Percentiles rank a stretch among this genome's conserved stretches.
These are phyloP conservation scores for Ceratocystis harringtonii DNA, from an alignment of 2,329 filamentous ascomycete species.

Conservation along the genomic window DNA sequence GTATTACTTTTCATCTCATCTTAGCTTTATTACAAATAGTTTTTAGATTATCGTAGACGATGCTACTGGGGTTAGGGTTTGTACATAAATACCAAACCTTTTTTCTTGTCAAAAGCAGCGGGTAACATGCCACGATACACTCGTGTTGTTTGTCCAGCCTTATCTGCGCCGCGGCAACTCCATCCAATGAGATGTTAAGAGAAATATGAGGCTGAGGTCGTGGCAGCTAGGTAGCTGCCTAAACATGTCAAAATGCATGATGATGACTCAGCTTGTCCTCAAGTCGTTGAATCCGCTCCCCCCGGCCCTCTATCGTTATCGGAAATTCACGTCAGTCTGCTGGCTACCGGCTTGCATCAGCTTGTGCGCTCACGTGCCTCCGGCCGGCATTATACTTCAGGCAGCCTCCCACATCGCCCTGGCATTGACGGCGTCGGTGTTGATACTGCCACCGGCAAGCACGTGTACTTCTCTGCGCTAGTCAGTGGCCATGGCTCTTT, in stretches of 20 bases:
- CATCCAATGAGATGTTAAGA: background rate
- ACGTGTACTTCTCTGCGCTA: constrained; percentile 34
- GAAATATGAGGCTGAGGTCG: background rate
- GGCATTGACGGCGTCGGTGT: constrained; percentile 39
- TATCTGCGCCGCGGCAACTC: background rate
- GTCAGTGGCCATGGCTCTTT: constrained; percentile 26
- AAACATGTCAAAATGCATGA: background rate
- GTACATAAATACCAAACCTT: background rate
- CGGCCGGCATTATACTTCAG: constrained; percentile 39
- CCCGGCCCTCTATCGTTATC: background rate
- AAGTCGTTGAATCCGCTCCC: background rate
- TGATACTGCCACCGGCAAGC: constrained; percentile 30
- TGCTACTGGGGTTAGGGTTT: background rate
- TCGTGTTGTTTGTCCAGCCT: background rate
- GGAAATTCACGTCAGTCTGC: constrained; percentile 32
- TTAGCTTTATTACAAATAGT: background rate
- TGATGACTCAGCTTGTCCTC: background rate
- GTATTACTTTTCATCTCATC: background rate
- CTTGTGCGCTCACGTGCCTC: constrained; percentile 38
- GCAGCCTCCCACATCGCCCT: constrained; percentile 34
- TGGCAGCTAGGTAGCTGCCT: background rate
- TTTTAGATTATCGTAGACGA: background rate
- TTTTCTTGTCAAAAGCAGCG: background rate
- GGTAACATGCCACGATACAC: background rate
- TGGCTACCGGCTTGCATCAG: constrained; percentile 37